Evolutionary conservation across 2,329 filamentous ascomycete genomes (phyloP).

Genomic region (Tolypocladium pustulatum): DNA sequence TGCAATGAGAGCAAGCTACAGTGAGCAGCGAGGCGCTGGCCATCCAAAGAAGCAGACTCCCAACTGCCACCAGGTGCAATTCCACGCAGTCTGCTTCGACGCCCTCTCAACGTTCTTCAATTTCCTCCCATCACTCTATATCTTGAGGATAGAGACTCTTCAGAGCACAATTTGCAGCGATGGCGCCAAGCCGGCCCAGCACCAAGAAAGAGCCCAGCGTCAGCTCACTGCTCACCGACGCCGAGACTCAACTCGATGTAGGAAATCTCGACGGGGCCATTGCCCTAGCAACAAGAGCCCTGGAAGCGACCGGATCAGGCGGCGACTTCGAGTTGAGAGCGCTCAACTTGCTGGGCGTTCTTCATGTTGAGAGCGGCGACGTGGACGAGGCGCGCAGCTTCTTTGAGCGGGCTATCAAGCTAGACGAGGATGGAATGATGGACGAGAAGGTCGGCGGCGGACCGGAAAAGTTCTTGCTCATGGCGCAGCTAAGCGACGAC

Average conservation of each 20-base stretch:
- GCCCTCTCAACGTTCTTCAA: background rate
- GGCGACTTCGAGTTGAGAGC: constrained; percentile 51
- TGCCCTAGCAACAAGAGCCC: constrained; percentile 29
- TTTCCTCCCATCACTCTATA: too few relatives aligned
- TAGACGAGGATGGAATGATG: constrained; percentile 65
- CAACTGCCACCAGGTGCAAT: background rate
- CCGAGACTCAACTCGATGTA: constrained; percentile 29
- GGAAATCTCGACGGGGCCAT: constrained; percentile 31
- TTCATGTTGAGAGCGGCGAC: constrained; percentile 74
- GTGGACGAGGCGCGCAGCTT: constrained; percentile 61
- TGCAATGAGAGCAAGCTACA: background rate
- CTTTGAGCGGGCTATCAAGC: constrained; percentile 61
- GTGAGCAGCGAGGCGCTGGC: background rate
- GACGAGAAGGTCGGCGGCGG: constrained; percentile 68
- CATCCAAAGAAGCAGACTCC: background rate
- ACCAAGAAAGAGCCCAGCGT: constrained; percentile 20
- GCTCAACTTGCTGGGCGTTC: constrained; percentile 69
- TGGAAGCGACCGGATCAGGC: constrained; percentile 29
- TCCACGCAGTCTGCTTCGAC: background rate
- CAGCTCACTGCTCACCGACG: constrained; percentile 24
- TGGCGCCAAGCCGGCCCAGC: constrained; percentile 31
- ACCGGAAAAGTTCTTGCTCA: constrained; percentile 87
- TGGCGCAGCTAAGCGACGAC: constrained; percentile 77
- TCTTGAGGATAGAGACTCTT: background rate
- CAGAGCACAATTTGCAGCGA: constrained; percentile 9